phyloP scores from a whole-genome alignment of 1,284 basidiomycete genomes.

The Takashimella koratensis region DNA sequence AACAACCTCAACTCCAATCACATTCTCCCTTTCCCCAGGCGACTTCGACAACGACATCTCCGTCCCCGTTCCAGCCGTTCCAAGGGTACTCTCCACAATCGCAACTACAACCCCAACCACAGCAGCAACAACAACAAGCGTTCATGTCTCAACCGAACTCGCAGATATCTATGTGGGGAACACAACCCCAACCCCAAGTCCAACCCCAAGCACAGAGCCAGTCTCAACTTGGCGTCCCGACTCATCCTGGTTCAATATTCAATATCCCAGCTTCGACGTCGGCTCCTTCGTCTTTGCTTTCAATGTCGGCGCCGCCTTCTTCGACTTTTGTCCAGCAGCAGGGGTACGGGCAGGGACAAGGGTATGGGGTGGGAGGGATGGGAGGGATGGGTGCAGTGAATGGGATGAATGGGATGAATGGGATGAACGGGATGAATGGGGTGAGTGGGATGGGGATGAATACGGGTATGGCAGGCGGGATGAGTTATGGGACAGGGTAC shows the following conservation, averaged over 20 bases:
- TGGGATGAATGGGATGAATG: neutral
- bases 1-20: too few species aligned
- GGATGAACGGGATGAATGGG: slow-evolving; percentile 4
- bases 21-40: too few species aligned
- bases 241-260: too few species aligned
- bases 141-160: too few species aligned
- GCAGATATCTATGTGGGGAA: too few species aligned
- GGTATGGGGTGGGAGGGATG: neutral
- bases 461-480: slow-evolving; percentile 1
- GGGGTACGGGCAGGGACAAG: neutral
- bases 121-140: neutral
- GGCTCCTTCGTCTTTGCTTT: neutral
- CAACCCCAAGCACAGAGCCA: too few species aligned
- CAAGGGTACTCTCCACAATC: neutral
- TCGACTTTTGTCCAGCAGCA: neutral
- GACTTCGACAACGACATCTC: neutral
- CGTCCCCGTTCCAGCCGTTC: neutral
- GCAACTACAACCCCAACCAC: neutral
- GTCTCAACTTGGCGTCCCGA: too few species aligned
- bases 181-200: too few species aligned
- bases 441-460: slow-evolving; percentile 4
- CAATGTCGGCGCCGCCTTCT: neutral
- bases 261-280: too few species aligned
- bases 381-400: neutral
- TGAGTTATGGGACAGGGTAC: neutral